Conservation (phyloP, 306 rosid species). For the Morella rubra region DNA sequence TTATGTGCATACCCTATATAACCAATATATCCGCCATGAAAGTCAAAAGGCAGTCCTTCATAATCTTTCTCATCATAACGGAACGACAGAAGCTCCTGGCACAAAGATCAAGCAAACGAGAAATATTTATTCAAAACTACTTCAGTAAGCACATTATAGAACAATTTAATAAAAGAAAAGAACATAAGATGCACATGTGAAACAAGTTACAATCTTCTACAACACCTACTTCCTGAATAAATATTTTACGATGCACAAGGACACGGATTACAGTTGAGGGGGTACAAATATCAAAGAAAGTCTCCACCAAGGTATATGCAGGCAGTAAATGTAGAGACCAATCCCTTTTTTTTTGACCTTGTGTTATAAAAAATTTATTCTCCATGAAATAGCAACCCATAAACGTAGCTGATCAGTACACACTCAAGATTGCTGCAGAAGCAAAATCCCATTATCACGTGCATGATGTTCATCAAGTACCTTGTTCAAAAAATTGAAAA, state of each 20-base stretch:
- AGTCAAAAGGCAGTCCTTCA: conserved; percentile 88
- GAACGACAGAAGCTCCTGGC: conserved; percentile 77
- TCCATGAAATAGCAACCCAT: not conserved
- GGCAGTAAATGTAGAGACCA: not conserved
- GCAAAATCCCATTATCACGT: not conserved
- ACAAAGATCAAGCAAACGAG: conserved; percentile 31
- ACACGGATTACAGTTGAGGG: not conserved
- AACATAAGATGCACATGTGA: not conserved
- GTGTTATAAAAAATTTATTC: not conserved
- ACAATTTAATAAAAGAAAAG: not conserved
- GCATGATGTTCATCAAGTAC: conserved; percentile 39
- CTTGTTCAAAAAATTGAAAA: conserved; percentile 79
- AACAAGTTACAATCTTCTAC: not conserved
- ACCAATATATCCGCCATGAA: conserved; percentile 94
- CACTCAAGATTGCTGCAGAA: not conserved
- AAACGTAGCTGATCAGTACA: not conserved
- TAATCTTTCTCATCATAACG: conserved; percentile 61
- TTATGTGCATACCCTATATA: conserved; percentile 78
- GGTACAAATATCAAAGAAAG: not conserved
- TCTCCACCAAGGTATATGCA: too few relatives aligned
- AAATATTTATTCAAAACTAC: not conserved
- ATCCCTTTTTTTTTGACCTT: not conserved
- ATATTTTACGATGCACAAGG: not conserved
- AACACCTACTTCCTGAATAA: not conserved
- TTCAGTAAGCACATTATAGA: not conserved